These are phyloP conservation scores for Suillus bovinus DNA, from an alignment of 768 basidiomycete genomes.

Conservation along the genomic window DNA sequence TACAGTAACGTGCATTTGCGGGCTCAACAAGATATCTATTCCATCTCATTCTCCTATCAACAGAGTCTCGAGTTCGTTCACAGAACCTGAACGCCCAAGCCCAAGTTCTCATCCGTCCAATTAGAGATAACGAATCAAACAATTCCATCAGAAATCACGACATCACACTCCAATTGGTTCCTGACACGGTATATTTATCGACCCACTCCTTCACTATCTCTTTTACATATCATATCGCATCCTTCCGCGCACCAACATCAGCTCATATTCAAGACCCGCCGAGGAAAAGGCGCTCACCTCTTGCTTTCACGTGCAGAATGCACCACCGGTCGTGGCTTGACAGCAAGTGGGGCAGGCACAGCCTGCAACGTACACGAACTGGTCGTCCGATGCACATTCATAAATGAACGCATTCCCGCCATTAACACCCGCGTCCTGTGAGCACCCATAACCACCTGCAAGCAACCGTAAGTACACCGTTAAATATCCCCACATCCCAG, in stretches of 20 bases:
- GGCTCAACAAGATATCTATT: neutral
- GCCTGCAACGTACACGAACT: neutral
- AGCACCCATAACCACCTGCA: neutral
- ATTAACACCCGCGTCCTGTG: neutral
- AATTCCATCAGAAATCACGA: neutral
- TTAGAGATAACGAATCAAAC: neutral
- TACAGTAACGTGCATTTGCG: neutral
- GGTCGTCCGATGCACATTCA: neutral
- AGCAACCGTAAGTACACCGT: neutral
- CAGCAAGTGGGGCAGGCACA: neutral
- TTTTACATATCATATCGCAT: neutral
- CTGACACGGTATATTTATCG: neutral
- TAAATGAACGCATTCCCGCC: slow-evolving; percentile 2
- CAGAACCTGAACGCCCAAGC: no score
- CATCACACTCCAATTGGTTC: neutral
- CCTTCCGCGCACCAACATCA: neutral
- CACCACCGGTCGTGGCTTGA: neutral
- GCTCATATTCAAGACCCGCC: neutral
- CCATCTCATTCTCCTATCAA: neutral
- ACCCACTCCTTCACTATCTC: neutral
- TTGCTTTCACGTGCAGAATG: neutral
- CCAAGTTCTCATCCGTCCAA: neutral
- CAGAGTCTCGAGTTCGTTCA: neutral
- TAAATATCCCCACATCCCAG: neutral
- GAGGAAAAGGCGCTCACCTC: neutral